These are phyloP conservation scores for Beverwykella pulmonaria DNA, from an alignment of 495 filamentous ascomycete genomes.

Conservation along the genomic window DNA sequence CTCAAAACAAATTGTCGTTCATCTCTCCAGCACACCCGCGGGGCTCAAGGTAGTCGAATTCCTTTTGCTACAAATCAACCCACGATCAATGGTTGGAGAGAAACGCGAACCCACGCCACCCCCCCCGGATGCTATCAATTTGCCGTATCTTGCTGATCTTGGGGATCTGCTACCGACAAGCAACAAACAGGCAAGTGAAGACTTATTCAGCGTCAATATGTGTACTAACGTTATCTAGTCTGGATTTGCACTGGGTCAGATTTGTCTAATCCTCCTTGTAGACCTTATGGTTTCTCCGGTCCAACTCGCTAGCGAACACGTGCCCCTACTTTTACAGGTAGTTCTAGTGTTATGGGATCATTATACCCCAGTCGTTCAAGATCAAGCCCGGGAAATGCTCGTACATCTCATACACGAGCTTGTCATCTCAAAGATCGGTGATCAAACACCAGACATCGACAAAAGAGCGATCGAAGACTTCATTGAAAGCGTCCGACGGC, in stretches of 20 bases:
- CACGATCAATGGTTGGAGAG: conserved; percentile 88
- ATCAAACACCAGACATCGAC: conserved; percentile 64
- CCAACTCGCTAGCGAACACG: conserved; percentile 70
- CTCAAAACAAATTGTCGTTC: conserved; percentile 96
- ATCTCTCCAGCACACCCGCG: conserved; percentile 86
- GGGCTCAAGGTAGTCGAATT: conserved; percentile 94
- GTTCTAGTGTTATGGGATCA: conserved; percentile 96
- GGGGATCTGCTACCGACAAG: conserved; percentile 74
- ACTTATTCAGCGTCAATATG: background rate
- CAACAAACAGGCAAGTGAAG: conserved; percentile 70
- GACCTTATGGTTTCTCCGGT: conserved; percentile 94
- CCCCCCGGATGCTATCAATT: conserved; percentile 69
- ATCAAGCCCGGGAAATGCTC: conserved; percentile 95
- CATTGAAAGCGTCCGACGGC: conserved; percentile 85
- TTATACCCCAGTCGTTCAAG: conserved; percentile 91
- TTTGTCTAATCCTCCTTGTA: conserved; percentile 90
- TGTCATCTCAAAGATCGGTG: conserved; percentile 86
- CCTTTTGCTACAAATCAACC: conserved; percentile 81
- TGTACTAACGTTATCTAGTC: conserved; percentile 47
- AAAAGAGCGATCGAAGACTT: conserved; percentile 81
- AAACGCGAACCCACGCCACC: conserved; percentile 71
- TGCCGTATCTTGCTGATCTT: conserved; percentile 91
- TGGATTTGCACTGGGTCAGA: conserved; percentile 86
- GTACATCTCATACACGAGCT: conserved; percentile 97
- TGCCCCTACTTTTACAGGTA: conserved; percentile 85